Evolutionary conservation across 805 yeast genomes (phyloP).

Genomic region (Wickerhamomyces rabaulensis): DNA sequence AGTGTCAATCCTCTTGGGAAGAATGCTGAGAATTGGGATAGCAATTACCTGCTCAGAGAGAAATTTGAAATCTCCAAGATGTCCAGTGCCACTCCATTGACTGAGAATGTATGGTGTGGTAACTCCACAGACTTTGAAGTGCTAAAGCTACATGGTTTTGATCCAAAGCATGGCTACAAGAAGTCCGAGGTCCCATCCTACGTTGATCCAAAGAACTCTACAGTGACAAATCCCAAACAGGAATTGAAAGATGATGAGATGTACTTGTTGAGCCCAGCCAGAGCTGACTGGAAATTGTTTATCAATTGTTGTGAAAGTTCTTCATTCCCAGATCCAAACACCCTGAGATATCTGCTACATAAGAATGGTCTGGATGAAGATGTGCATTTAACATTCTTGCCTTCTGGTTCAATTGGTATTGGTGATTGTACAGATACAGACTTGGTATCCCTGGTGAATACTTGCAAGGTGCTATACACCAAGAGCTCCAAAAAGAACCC

Average conservation of each 20-base stretch:
- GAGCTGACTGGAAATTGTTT: conserved; percentile 48
- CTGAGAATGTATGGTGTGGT: conserved; percentile 68
- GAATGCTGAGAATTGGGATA: conserved; percentile 56
- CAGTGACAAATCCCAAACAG: conserved; percentile 34
- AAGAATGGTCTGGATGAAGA: conserved; percentile 8
- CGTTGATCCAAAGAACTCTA: conserved; percentile 47
- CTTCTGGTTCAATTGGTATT: conserved; percentile 77
- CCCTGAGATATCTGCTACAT: conserved; percentile 27
- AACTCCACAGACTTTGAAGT: conserved; percentile 67
- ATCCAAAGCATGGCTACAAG: conserved; percentile 6
- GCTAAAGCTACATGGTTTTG: conserved; percentile 18
- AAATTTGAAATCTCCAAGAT: conserved; percentile 77
- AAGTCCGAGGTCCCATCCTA: conserved; percentile 31
- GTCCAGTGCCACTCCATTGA: conserved; percentile 70
- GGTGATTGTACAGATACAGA: conserved; percentile 64
- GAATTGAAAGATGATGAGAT: conserved; percentile 21
- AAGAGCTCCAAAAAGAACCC: conserved; percentile 26
- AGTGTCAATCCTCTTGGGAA: conserved; percentile 6
- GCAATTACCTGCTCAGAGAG: conserved; percentile 66
- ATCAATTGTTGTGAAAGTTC: conserved; percentile 59
- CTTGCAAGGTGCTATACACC: conserved; percentile 61
- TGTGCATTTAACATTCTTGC: conserved; percentile 59
- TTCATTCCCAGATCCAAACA: conserved; percentile 40
- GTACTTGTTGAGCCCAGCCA: conserved; percentile 43
- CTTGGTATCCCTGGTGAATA: conserved; percentile 56